Evolutionary conservation across 208 protist genomes (phyloP), one percentile per base, ranked within the genome.

Genomic region (Wallacemonas sp.): DNA sequence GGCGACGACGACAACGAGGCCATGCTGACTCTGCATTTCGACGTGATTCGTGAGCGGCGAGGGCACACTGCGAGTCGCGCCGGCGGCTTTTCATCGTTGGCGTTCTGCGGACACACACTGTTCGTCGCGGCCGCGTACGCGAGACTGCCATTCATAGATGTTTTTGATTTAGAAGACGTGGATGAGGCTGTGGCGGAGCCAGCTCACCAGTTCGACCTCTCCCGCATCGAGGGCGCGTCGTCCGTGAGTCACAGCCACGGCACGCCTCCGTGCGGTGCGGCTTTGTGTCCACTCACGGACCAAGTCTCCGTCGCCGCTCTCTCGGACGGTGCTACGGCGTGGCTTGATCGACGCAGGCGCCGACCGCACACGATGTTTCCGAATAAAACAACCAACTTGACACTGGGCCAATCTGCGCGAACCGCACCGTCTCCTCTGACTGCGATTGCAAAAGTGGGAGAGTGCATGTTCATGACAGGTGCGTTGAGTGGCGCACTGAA

Each of bases 101-200:
- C 79, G n/a, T 94, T 94, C 65, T 20, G 87, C 2, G 79, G 74
- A 2, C 69, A 70, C 3, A 79, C 89, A 3, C 66, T 91, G 8
- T 65, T 81, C 36, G 26, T 83, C 8, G 41, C 82, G 22, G 78
- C 67, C 8, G 72, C 70, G 1, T 91, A 90, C 61, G 71, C 70
- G 44, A 67, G 76, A 2, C 48, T 65, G 1, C 61, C 78, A 2
- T 44, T 70, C 7, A 46, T 89, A 1, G 86, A 94, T 44, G 67
- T 94, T 7, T 92, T 92, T 74, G 89, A 94, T 65, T 57, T 94
- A 7, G 85, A 94, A 50, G 70, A 81, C 2, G 77, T 94, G 16
- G 89, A 94, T 39, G 89, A 94, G 64, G 70, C 48, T 7, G 72
- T 61, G 0, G 78, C 82, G 50, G 73, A 74, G 2, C 77, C 89